Evolutionary conservation across 495 filamentous ascomycete species (phyloP).

Genomic region (Pyrenopolyporus hunteri): DNA sequence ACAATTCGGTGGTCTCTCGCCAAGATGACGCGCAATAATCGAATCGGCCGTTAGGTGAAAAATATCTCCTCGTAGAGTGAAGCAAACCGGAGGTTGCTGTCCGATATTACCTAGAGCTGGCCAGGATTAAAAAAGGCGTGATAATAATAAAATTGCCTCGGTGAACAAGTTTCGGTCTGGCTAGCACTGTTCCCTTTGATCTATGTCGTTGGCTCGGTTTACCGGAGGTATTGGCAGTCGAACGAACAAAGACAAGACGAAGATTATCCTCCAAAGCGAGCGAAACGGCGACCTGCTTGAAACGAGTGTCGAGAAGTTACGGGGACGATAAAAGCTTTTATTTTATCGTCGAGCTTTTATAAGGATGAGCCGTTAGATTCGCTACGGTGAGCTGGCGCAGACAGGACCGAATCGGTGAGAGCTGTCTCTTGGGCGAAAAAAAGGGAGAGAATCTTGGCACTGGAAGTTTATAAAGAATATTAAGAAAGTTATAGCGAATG

Average conservation of each 20-base stretch:
- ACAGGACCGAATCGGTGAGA: conserved; percentile 11
- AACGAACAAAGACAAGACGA: conserved; percentile 42
- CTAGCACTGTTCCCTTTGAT: conserved; percentile 30
- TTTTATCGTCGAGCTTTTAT: conserved; percentile 19
- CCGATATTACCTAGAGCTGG: conserved; percentile 32
- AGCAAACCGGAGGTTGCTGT: conserved; percentile 16
- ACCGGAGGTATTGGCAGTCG: too few species aligned
- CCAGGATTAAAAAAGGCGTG: conserved; percentile 21
- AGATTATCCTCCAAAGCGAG: conserved; percentile 45
- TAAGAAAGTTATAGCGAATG: conserved; percentile 47
- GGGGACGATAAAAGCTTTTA: conserved; percentile 37
- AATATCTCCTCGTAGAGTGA: conserved; percentile 32
- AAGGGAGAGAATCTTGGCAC: conserved; percentile 30
- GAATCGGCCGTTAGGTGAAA: conserved; percentile 29
- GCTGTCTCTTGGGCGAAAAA: conserved; percentile 19
- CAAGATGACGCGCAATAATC: conserved; percentile 30
- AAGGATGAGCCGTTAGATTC: conserved; percentile 10
- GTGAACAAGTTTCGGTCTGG: conserved; percentile 13
- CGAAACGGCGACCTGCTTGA: conserved; percentile 43
- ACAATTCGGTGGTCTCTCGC: conserved; percentile 30
- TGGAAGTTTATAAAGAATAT: conserved; percentile 40
- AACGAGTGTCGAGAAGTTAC: conserved; percentile 42
- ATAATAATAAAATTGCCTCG: conserved; percentile 1
- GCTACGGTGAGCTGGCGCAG: conserved; percentile 22
- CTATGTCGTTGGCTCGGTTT: conserved; percentile 29